phyloP scores from a whole-genome alignment of 768 basidiomycete genomes.

The Leucogyrophana mollusca region DNA sequence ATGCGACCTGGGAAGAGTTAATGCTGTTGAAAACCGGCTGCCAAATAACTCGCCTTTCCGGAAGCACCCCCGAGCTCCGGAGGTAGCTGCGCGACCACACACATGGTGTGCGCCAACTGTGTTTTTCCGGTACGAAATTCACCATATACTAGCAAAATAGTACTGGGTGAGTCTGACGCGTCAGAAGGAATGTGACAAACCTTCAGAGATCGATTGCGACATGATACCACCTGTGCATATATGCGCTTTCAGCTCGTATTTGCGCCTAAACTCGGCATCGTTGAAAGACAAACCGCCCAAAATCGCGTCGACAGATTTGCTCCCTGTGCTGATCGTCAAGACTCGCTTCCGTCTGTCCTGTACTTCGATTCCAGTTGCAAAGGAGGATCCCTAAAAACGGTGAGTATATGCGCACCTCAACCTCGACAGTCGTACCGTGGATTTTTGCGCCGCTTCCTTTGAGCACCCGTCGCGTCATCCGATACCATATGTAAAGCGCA shows the following conservation, averaged over 20 bases:
- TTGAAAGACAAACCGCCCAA: constrained; percentile 63
- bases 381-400: constrained; percentile 73
- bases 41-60: constrained; percentile 60
- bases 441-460: constrained; percentile 89
- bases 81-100: constrained; percentile 87
- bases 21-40: not conserved
- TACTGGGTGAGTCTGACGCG: not conserved
- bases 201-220: constrained; percentile 95
- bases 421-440: constrained; percentile 47
- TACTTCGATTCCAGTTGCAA: constrained; percentile 89
- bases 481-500: constrained; percentile 4
- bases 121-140: constrained; percentile 97
- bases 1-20: constrained; percentile 62
- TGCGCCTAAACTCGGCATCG: no score
- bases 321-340: constrained; percentile 84
- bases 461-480: not conserved
- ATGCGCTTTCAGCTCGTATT: no score
- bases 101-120: constrained; percentile 94
- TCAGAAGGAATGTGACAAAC: constrained; percentile 29
- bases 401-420: constrained; percentile 2
- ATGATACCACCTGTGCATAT: constrained; percentile 80
- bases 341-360: constrained; percentile 83
- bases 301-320: constrained; percentile 86
- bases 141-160: constrained; percentile 69
- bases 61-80: constrained; percentile 87